Evolutionary conservation across 1,284 basidiomycete species (phyloP).

Genomic region (Apiotrichum mycotoxinovorans): DNA sequence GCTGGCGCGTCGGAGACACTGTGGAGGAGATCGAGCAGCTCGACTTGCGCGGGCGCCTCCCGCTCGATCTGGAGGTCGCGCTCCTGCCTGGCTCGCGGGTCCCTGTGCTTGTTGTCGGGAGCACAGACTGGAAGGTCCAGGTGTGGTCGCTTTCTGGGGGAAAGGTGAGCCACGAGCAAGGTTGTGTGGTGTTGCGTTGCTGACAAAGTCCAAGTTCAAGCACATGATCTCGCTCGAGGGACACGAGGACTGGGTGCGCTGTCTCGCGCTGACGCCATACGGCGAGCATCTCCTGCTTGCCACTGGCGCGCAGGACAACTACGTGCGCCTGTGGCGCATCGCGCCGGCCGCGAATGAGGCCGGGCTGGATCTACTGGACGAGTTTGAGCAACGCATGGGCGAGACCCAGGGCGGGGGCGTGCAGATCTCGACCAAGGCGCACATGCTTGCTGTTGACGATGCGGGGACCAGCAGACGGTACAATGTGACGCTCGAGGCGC

Average conservation of each 20-base stretch:
- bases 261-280: constrained; percentile 62
- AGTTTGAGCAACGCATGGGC: constrained; percentile 75
- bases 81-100: constrained; percentile 64
- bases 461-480: constrained; percentile 52
- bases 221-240: constrained; percentile 62
- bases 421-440: constrained; percentile 78
- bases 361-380: constrained; percentile 69
- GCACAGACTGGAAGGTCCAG: constrained; percentile 70
- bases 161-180: constrained; percentile 47
- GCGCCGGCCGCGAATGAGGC: constrained; percentile 51
- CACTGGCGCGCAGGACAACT: constrained; percentile 87
- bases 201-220: constrained; percentile 42
- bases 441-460: constrained; percentile 64
- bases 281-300: constrained; percentile 61
- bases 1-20: constrained; percentile 57
- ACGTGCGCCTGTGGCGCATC: constrained; percentile 81
- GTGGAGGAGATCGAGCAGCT: constrained; percentile 56
- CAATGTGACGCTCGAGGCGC: constrained; percentile 80
- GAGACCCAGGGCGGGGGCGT: constrained; percentile 67
- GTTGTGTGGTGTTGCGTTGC: constrained; percentile 56
- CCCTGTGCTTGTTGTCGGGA: constrained; percentile 67
- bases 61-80: constrained; percentile 65
- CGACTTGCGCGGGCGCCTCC: constrained; percentile 65
- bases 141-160: constrained; percentile 68
- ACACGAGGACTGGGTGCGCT: constrained; percentile 90